Conservation (phyloP, 2,329 filamentous ascomycete species). For the Paecilomyces sp. region DNA sequence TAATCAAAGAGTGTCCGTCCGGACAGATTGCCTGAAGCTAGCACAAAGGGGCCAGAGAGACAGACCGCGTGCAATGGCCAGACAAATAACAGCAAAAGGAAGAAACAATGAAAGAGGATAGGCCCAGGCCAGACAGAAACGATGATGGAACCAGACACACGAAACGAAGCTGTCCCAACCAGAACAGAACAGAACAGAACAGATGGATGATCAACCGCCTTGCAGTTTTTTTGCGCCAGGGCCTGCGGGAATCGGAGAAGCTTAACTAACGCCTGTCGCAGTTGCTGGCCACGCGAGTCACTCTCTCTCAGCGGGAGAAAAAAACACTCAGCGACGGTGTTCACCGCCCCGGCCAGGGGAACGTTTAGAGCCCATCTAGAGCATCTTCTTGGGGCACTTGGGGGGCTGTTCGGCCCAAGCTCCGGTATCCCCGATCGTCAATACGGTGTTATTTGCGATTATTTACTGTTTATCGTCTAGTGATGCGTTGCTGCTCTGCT, state of each 20-base stretch:
- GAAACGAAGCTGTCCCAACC: not conserved
- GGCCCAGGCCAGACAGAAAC: not conserved
- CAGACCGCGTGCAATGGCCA: not conserved
- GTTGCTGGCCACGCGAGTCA: not conserved
- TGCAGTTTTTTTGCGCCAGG: not conserved
- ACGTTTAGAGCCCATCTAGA: too few species aligned
- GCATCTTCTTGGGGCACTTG: too few species aligned
- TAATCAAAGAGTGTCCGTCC: not conserved
- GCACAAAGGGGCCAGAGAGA: not conserved
- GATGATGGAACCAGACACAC: not conserved
- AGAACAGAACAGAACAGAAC: not conserved
- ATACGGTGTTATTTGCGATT: too few species aligned
- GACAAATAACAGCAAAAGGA: not conserved
- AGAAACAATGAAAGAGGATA: not conserved
- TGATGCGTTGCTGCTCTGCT: not conserved
- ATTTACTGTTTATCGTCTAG: not conserved
- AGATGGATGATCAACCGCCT: not conserved
- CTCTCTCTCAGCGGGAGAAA: not conserved
- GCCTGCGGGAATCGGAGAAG: not conserved
- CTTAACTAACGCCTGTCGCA: not conserved
- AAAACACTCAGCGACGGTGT: not conserved
- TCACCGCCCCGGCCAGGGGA: not conserved
- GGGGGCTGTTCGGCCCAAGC: not conserved
- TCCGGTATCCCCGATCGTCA: not conserved
- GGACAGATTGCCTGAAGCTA: not conserved